Evolutionary conservation across 2,329 filamentous ascomycete species (phyloP).

Genomic region (Bisporella sp.): DNA sequence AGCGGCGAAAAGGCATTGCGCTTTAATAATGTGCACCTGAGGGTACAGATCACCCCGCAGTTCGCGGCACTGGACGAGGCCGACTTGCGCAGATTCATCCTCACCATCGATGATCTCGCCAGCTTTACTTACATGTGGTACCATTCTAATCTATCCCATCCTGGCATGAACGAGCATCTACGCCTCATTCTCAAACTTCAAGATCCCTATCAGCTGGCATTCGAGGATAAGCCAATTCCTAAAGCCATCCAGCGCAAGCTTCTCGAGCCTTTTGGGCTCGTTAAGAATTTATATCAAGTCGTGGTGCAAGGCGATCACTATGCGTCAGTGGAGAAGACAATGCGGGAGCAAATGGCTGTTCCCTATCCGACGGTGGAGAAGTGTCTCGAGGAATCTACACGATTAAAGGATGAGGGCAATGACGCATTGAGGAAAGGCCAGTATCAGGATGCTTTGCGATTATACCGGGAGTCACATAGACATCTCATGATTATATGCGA

Average conservation of each 20-base stretch:
- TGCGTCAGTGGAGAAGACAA: neutral
- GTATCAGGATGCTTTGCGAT: neutral
- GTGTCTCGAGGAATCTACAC: neutral
- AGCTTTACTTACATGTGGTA: neutral
- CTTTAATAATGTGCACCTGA: neutral
- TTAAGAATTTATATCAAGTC: neutral
- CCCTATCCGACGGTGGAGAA: neutral
- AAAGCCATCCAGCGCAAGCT: neutral
- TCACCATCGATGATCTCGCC: neutral
- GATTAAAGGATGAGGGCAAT: neutral
- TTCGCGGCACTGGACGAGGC: neutral
- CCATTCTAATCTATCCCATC: neutral
- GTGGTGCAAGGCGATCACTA: neutral
- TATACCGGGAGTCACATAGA: neutral
- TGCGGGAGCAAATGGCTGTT: neutral
- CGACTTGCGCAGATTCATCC: neutral
- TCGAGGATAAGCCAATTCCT: neutral
- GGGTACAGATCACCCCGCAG: neutral
- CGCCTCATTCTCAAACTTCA: neutral
- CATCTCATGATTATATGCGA: neutral
- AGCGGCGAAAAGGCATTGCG: neutral
- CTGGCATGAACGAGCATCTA: neutral
- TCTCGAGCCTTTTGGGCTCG: neutral
- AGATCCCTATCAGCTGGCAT: neutral
- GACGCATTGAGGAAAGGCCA: neutral